phyloP scores from a whole-genome alignment of 176 grass and related monocot species.

The Paspalum vaginatum region DNA sequence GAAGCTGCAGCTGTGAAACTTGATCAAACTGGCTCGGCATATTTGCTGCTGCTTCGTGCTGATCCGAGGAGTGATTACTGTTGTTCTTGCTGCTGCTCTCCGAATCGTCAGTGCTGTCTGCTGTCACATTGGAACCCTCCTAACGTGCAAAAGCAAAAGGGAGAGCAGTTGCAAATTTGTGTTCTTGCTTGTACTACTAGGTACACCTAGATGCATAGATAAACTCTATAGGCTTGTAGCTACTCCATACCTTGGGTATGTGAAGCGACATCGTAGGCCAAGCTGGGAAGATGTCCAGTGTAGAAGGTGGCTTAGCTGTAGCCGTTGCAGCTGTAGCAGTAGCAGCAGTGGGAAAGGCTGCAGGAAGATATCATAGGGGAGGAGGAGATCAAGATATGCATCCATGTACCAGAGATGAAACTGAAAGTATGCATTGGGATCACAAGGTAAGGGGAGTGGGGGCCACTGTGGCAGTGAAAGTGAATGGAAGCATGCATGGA shows the following conservation, averaged over 20 bases:
- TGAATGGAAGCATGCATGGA: conserved; percentile 24
- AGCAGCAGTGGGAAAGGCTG: conserved; percentile 51
- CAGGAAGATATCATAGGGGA: conserved; percentile 57
- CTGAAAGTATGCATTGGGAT: conserved; percentile 58
- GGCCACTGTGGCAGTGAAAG: conserved; percentile 41
- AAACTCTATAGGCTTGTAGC: not conserved
- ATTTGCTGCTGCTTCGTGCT: conserved; percentile 20
- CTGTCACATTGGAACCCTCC: conserved; percentile 51
- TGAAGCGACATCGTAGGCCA: conserved; percentile 69
- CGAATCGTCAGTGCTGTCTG: conserved; percentile 47
- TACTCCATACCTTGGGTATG: conserved; percentile 65
- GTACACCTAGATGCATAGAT: not conserved
- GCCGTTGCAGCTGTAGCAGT: conserved; percentile 38
- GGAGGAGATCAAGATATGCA: conserved; percentile 55
- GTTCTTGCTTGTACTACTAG: not conserved
- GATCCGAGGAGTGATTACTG: conserved; percentile 42
- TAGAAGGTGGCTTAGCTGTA: conserved; percentile 60
- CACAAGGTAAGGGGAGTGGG: conserved; percentile 43
- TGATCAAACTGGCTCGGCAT: conserved; percentile 45
- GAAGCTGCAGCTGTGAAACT: conserved; percentile 37
- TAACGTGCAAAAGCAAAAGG: conserved; percentile 16
- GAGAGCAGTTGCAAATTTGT: conserved; percentile 12
- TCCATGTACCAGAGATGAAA: conserved; percentile 51
- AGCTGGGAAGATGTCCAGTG: conserved; percentile 87
- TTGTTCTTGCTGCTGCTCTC: conserved; percentile 65